Conservation (phyloP, 2,329 filamentous ascomycete species). For the Stylonectria norvegica region DNA sequence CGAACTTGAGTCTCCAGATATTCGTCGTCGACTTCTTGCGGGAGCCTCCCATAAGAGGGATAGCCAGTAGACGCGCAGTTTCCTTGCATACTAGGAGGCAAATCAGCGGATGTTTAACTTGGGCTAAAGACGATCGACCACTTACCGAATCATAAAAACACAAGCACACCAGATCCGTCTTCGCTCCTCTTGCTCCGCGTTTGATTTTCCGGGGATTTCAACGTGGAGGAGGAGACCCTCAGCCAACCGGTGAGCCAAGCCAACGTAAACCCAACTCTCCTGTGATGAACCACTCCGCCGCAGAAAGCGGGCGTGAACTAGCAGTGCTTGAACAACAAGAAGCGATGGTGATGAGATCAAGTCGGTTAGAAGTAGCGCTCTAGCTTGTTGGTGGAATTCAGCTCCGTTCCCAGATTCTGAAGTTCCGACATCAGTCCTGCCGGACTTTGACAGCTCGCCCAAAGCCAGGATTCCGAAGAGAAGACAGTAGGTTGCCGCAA, state of each 20-base stretch:
- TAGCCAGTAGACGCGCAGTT: constrained; percentile 4
- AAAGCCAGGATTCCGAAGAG: constrained; percentile 26
- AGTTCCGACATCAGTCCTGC: constrained; percentile 3
- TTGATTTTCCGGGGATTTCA: constrained; percentile 19
- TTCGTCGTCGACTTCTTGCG: constrained; percentile 24
- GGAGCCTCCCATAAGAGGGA: constrained; percentile 16
- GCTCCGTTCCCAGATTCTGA: constrained; percentile 10
- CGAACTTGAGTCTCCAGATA: constrained; percentile 14
- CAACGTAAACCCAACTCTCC: constrained; percentile 24
- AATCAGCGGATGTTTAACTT: neutral
- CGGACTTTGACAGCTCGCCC: constrained; percentile 19
- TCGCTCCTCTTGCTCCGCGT: constrained; percentile 21
- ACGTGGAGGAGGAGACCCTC: constrained; percentile 23
- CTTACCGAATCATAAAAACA: constrained; percentile 17
- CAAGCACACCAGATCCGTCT: constrained; percentile 27
- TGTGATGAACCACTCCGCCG: constrained; percentile 15
- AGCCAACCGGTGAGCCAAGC: constrained; percentile 23
- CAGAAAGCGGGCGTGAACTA: constrained; percentile 24
- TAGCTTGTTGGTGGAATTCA: constrained; percentile 25
- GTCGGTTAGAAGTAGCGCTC: constrained; percentile 20
- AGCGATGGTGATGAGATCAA: constrained; percentile 20
- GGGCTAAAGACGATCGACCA: neutral
- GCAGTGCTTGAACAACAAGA: constrained; percentile 22
- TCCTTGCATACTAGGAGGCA: constrained; percentile 18
- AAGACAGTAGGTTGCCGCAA: constrained; percentile 23